Conservation (phyloP, 129 eudicot genomes). For the Smallanthus sonchifolius region DNA sequence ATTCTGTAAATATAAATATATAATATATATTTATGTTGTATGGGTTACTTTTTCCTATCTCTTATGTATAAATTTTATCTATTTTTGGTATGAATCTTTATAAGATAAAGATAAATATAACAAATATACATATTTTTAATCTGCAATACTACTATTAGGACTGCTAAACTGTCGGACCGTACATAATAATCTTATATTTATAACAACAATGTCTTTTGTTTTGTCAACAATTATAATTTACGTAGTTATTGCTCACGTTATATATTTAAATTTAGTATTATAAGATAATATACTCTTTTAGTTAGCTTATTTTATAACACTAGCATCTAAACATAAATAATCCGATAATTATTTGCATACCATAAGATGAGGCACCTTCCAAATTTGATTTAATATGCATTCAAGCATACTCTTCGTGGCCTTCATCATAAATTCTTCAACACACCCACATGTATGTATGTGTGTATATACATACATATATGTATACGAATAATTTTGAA, state of each 20-base stretch:
- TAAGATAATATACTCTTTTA: neutral
- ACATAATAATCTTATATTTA: neutral
- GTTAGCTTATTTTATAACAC: neutral
- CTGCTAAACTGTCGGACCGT: neutral
- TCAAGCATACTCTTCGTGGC: neutral
- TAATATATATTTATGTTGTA: too few relatives aligned
- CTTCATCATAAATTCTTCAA: neutral
- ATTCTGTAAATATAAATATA: too few relatives aligned
- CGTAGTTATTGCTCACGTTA: neutral
- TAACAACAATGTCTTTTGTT: neutral
- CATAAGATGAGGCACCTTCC: neutral
- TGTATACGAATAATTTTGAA: neutral
- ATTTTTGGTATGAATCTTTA: too few relatives aligned
- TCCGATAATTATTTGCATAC: slow-evolving; percentile 11
- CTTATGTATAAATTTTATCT: too few relatives aligned
- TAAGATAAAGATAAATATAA: too few relatives aligned
- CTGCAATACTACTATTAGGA: too few relatives aligned
- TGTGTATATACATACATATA: neutral
- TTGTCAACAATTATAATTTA: neutral
- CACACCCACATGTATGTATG: neutral
- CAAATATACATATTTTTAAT: too few relatives aligned
- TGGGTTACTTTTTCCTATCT: too few relatives aligned
- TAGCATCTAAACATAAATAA: neutral
- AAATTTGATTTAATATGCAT: neutral
- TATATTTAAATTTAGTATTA: neutral